Percentiles rank a stretch among this genome's conserved stretches.
Evolutionary conservation across 192 early-diverging fungal genomes (phyloP).

Genomic region (Piromyces finnis): DNA sequence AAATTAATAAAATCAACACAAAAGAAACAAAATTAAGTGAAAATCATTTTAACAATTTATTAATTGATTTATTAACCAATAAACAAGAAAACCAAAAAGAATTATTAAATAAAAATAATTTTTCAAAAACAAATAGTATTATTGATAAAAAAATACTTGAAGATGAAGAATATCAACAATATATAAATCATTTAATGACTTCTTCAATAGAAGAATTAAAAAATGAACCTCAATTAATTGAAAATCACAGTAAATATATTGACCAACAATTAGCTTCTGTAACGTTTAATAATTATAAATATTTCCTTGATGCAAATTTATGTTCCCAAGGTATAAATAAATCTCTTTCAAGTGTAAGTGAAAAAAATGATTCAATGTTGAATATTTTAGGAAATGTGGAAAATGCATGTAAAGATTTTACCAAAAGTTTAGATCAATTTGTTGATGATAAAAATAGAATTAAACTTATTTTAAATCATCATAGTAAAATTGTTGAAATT

Average conservation of each 20-base stretch:
- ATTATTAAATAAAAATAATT: background rate
- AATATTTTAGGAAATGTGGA: background rate
- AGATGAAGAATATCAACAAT: background rate
- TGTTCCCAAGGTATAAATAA: background rate
- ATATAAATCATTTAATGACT: background rate
- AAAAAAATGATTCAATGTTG: background rate
- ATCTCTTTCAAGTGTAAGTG: background rate
- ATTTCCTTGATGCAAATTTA: background rate
- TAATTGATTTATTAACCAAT: background rate
- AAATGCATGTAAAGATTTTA: background rate
- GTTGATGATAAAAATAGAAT: constrained; percentile 8
- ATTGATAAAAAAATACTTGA: background rate
- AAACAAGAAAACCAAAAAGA: background rate
- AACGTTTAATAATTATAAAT: background rate
- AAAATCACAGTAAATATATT: background rate
- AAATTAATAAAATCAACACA: background rate
- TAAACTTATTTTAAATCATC: constrained; percentile 26
- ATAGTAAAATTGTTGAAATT: constrained; percentile 41
- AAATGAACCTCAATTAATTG: background rate
- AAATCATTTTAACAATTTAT: background rate
- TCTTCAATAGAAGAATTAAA: background rate
- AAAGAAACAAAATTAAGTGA: background rate
- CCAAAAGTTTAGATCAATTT: background rate
- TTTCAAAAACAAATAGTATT: background rate
- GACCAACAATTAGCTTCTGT: background rate